Percentiles rank a stretch among this genome's conserved stretches.
Conservation (phyloP, 176 grass and related monocot species). For the Tillandsia leiboldiana region DNA sequence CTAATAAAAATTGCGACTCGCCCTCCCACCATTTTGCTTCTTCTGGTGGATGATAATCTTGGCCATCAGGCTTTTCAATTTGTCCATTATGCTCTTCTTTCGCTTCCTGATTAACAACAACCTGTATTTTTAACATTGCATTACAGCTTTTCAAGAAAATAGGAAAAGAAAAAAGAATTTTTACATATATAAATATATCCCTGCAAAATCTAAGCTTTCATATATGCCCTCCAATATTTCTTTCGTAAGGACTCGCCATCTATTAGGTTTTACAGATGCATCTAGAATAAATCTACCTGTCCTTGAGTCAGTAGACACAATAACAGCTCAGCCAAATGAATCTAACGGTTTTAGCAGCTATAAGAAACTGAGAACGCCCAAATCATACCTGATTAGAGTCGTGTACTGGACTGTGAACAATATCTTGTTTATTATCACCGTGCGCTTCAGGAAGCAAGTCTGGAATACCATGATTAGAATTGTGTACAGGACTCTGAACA, state of each 20-base stretch:
- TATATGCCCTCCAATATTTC: too few relatives aligned
- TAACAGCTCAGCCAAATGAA: background rate
- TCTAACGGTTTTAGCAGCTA: background rate
- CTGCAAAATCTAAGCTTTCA: too few relatives aligned
- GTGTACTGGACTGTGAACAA: conserved; percentile 23
- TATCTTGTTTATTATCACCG: conserved; percentile 22
- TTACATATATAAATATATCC: too few relatives aligned
- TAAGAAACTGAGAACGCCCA: background rate
- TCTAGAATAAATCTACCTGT: too few relatives aligned
- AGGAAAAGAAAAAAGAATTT: background rate
- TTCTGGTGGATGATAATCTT: conserved; percentile 36
- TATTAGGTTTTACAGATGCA: too few relatives aligned
- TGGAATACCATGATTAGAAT: conserved; percentile 15
- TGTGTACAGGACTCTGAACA: conserved; percentile 23
- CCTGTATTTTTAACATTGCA: conserved; percentile 21
- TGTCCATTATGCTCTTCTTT: conserved; percentile 26
- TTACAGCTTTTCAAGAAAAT: background rate
- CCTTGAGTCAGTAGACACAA: too few relatives aligned
- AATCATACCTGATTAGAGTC: conserved; percentile 35
- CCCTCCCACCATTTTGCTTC: conserved; percentile 66
- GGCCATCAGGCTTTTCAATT: conserved; percentile 37
- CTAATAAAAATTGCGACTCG: conserved; percentile 62
- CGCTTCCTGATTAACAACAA: conserved; percentile 24
- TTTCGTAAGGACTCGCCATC: too few relatives aligned
- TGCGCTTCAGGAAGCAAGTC: conserved; percentile 32